These are phyloP conservation scores for Fusarium sarcochroum DNA, from an alignment of 2,329 filamentous ascomycete genomes.

Conservation along the genomic window DNA sequence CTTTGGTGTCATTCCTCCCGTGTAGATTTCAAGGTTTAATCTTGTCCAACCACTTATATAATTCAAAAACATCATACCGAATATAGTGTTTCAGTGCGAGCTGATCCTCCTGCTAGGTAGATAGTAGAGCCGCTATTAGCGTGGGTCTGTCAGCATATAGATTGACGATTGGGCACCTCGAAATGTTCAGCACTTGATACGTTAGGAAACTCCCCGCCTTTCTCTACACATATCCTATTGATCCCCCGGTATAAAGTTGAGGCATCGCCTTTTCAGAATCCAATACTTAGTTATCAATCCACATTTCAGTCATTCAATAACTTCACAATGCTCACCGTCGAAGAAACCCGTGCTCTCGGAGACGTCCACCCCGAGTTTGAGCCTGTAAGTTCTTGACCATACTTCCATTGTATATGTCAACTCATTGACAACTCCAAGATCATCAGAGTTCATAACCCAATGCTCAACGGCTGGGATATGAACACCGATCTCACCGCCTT, in stretches of 20 bases:
- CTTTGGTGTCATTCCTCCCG: neutral
- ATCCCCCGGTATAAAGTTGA: constrained; percentile 15
- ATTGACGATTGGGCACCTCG: neutral
- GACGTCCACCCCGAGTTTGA: constrained; percentile 40
- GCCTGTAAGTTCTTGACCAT: constrained; percentile 10
- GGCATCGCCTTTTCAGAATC: neutral
- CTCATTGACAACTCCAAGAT: constrained; percentile 22
- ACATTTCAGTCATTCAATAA: neutral
- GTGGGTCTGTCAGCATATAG: neutral
- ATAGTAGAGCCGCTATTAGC: neutral
- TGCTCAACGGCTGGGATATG: constrained; percentile 41
- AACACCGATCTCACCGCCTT: constrained; percentile 42
- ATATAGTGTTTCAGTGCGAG: neutral
- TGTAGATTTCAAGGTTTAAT: neutral
- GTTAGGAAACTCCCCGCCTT: neutral
- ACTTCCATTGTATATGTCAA: neutral
- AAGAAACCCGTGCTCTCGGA: constrained; percentile 44
- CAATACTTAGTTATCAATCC: neutral
- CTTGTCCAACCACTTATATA: constrained; percentile 14
- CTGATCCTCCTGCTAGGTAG: neutral
- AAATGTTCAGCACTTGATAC: neutral
- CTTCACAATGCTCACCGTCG: constrained; percentile 44
- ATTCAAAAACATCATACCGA: neutral
- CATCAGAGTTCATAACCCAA: constrained; percentile 34
- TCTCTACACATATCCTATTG: constrained; percentile 3